Evolutionary conservation across 2,329 filamentous ascomycete genomes (phyloP).

Genomic region (Pseudogymnoascus destructans): DNA sequence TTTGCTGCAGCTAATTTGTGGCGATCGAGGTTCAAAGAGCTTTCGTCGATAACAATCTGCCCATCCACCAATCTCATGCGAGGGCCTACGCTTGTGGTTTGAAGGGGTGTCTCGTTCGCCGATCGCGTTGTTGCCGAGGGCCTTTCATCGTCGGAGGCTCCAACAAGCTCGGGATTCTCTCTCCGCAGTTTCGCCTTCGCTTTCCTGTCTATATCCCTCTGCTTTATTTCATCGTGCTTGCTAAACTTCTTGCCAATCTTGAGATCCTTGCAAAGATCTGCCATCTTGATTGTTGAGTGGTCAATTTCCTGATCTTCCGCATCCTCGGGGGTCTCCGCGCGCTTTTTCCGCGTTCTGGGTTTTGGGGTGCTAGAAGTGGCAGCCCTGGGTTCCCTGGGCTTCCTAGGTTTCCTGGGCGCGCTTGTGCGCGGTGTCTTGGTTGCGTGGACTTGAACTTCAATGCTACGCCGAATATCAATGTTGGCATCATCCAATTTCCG

Average conservation of each 20-base stretch:
- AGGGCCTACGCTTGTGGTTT: conserved; percentile 24
- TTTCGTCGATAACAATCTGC: conserved; percentile 57
- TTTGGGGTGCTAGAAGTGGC: conserved; percentile 14
- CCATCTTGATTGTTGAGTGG: conserved; percentile 54
- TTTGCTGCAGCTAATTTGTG: conserved; percentile 46
- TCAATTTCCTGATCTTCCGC: conserved; percentile 52
- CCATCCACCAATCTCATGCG: conserved; percentile 56
- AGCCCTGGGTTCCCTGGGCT: background rate
- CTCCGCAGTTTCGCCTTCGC: conserved; percentile 20
- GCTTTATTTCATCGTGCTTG: conserved; percentile 57
- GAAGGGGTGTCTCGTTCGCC: background rate
- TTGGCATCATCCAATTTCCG: conserved; percentile 2
- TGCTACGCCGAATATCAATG: conserved; percentile 9
- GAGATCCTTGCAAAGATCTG: conserved; percentile 56
- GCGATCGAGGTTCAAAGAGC: conserved; percentile 53
- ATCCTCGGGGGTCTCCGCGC: conserved; percentile 43
- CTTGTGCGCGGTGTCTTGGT: background rate
- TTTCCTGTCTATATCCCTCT: conserved; percentile 43
- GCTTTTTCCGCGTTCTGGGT: conserved; percentile 17
- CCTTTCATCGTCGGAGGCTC: conserved; percentile 13
- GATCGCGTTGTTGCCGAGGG: background rate
- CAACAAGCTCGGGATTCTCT: conserved; percentile 16
- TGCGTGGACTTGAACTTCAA: conserved; percentile 9
- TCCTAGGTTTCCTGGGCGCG: conserved; percentile 7
- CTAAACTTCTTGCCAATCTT: conserved; percentile 63